Percentiles rank a stretch among this genome's conserved stretches.
Evolutionary conservation across 2,329 filamentous ascomycete species (phyloP).

Genomic region (Aureobasidium sp.): DNA sequence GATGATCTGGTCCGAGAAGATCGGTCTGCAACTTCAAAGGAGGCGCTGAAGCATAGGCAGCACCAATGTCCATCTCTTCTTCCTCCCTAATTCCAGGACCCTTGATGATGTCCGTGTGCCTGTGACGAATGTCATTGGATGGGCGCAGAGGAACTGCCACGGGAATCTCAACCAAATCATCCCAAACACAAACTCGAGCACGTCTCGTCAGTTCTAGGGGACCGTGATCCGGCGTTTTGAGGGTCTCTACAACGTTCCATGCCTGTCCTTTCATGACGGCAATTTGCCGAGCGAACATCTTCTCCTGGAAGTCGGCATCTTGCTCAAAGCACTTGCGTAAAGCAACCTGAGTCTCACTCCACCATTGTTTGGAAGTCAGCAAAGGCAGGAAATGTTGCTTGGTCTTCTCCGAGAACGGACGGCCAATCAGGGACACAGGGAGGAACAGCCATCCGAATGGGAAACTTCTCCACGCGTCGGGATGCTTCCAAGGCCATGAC

Average conservation of each 20-base stretch:
- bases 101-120: constrained; percentile 30
- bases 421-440: constrained; percentile 88
- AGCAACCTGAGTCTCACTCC: constrained; percentile 85
- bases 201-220: constrained; percentile 86
- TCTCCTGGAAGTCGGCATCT: constrained; percentile 93
- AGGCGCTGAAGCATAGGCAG: constrained; percentile 51
- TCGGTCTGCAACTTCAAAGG: constrained; percentile 45
- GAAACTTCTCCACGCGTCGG: constrained; percentile 85
- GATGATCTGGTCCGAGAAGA: constrained; percentile 47
- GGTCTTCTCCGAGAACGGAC: constrained; percentile 90
- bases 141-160: constrained; percentile 83
- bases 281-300: constrained; percentile 97
- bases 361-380: constrained; percentile 91
- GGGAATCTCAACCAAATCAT: constrained; percentile 92
- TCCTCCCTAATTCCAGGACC: constrained; percentile 44
- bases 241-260: constrained; percentile 97
- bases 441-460: constrained; percentile 98
- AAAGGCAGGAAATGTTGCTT: constrained; percentile 92
- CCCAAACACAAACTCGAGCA: constrained; percentile 92
- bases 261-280: constrained; percentile 99
- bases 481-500: constrained; percentile 99
- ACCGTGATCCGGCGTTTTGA: constrained; percentile 87
- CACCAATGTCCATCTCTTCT: constrained; percentile 89
- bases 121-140: constrained; percentile 71
- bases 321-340: constrained; percentile 81